Evolutionary conservation across 805 yeast species (phyloP).

Genomic region (Candida pseudofarinosa): DNA sequence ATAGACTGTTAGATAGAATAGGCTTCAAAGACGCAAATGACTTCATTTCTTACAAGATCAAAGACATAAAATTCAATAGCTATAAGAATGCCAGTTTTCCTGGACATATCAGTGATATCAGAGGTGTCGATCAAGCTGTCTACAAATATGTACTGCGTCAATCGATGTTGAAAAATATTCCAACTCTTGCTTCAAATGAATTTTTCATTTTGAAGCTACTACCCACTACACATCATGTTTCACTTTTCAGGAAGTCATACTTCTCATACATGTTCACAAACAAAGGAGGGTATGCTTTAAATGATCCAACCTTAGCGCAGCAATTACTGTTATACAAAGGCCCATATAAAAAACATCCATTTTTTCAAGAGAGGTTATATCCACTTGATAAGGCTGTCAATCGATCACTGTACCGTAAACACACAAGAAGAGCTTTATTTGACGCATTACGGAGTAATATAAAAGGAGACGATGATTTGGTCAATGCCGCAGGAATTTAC

Average conservation of each 20-base stretch:
- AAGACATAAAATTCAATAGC: slow-evolving; percentile 5
- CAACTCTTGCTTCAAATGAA: slow-evolving; percentile 13
- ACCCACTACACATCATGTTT: slow-evolving; percentile 25
- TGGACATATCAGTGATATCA: slow-evolving; percentile 26
- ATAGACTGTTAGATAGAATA: background rate
- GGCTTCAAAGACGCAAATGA: slow-evolving; percentile 4
- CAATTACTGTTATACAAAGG: slow-evolving; percentile 25
- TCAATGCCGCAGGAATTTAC: slow-evolving; percentile 22
- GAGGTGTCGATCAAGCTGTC: slow-evolving; percentile 27
- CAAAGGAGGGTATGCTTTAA: slow-evolving; percentile 22
- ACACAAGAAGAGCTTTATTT: slow-evolving; percentile 14
- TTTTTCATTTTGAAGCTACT: slow-evolving; percentile 26
- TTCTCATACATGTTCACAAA: slow-evolving; percentile 33
- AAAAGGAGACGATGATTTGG: slow-evolving; percentile 3
- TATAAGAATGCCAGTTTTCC: slow-evolving; percentile 19
- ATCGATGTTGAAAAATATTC: slow-evolving; percentile 9
- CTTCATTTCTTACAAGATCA: slow-evolving; percentile 3
- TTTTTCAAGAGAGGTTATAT: slow-evolving; percentile 19
- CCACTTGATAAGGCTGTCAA: slow-evolving; percentile 34
- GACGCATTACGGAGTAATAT: slow-evolving; percentile 2
- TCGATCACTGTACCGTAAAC: slow-evolving; percentile 22
- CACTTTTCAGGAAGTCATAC: slow-evolving; percentile 32
- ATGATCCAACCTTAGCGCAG: slow-evolving; percentile 19
- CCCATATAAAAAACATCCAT: slow-evolving; percentile 15
- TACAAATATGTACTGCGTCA: slow-evolving; percentile 11